Evolutionary conservation across 2,329 filamentous ascomycete genomes (phyloP).

Genomic region (Samsoniella hepiali): DNA sequence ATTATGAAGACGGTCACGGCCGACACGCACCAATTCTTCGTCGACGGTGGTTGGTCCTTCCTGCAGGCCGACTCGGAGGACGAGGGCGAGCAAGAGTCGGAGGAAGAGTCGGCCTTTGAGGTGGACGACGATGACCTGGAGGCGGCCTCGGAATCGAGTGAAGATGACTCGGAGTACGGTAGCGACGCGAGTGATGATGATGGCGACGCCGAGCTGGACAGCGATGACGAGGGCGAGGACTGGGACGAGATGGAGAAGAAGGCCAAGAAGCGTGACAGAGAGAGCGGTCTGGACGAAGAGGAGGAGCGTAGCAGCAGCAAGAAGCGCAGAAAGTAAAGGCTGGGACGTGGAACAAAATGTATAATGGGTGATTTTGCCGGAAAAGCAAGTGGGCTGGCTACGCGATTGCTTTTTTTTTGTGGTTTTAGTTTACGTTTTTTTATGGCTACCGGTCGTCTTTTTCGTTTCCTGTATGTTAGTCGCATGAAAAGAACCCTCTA

Average conservation of each 20-base stretch:
- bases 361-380: conserved; percentile 10
- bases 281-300: conserved; percentile 51
- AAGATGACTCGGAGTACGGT: conserved; percentile 91
- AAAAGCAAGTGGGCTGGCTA: conserved; percentile 8
- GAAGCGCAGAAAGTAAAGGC: conserved; percentile 39
- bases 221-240: conserved; percentile 78
- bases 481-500: not conserved
- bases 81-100: conserved; percentile 75
- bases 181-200: conserved; percentile 85
- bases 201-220: conserved; percentile 54
- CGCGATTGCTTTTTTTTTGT: conserved; percentile 7
- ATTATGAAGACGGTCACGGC: conserved; percentile 99
- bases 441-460: not conserved
- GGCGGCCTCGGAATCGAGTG: conserved; percentile 69
- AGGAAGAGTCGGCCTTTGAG: conserved; percentile 91
- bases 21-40: conserved; percentile 93
- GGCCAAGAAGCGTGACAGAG: conserved; percentile 78
- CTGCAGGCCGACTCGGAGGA: conserved; percentile 83
- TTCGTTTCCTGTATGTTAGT: not conserved
- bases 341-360: not conserved
- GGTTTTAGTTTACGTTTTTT: conserved; percentile 8
- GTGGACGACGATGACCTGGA: conserved; percentile 83
- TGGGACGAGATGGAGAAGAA: conserved; percentile 96
- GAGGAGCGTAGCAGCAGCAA: conserved; percentile 70
- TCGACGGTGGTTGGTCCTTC: conserved; percentile 94